These are phyloP conservation scores for Theileria parva DNA, from an alignment of 169 alveolate species.

Conservation along the genomic window DNA sequence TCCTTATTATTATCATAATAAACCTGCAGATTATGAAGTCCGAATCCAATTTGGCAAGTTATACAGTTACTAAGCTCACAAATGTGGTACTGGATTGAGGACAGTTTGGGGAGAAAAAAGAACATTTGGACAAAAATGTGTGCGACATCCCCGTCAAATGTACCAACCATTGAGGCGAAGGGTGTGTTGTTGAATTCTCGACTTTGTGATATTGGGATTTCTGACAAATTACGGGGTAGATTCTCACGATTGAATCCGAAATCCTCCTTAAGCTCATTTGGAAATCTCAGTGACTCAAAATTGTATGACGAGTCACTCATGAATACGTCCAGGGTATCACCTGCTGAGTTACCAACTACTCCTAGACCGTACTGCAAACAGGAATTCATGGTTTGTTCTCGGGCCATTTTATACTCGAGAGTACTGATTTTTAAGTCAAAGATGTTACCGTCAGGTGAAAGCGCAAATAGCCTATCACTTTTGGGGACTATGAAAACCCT, in stretches of 20 bases:
- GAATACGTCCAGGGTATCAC: conserved; percentile 21
- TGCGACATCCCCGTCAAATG: conserved; percentile 53
- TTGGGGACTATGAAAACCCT: conserved; percentile 23
- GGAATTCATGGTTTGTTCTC: not conserved
- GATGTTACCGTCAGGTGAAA: conserved; percentile 39
- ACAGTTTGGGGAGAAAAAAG: conserved; percentile 52
- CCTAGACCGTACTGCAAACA: conserved; percentile 44
- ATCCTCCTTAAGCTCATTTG: not conserved
- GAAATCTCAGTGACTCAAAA: conserved; percentile 8
- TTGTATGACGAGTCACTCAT: conserved; percentile 39
- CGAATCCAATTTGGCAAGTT: conserved; percentile 64
- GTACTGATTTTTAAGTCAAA: conserved; percentile 39
- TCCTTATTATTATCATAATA: conserved; percentile 36
- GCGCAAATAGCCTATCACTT: conserved; percentile 43
- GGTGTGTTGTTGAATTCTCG: conserved; percentile 30
- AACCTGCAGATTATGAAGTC: conserved; percentile 40
- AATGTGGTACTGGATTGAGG: conserved; percentile 42
- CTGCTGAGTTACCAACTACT: not conserved
- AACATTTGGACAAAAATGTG: conserved; percentile 61
- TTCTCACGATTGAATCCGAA: not conserved
- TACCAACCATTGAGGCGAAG: conserved; percentile 54
- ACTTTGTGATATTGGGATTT: not conserved
- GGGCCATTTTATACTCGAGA: conserved; percentile 17
- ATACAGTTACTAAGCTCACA: conserved; percentile 59
- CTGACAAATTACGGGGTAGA: conserved; percentile 25